Evolutionary conservation across 2,329 filamentous ascomycete genomes (phyloP).

Genomic region (Diaporthe ampelina): DNA sequence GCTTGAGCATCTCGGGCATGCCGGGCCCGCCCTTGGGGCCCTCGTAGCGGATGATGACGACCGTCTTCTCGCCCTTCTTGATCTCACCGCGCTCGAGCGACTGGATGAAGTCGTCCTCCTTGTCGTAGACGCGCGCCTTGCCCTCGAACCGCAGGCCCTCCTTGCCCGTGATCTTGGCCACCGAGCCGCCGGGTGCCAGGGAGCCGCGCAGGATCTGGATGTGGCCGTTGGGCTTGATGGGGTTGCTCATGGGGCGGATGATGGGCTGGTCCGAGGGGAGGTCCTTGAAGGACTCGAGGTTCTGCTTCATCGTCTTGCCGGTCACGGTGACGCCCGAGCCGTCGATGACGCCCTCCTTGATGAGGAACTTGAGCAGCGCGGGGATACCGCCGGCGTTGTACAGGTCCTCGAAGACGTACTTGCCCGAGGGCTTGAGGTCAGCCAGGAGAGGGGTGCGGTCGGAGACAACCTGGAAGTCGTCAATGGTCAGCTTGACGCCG

Average conservation of each 20-base stretch:
- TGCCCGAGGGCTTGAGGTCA: constrained; percentile 87
- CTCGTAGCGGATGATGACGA: constrained; percentile 92
- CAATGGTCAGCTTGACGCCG: constrained; percentile 84
- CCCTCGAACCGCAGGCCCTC: constrained; percentile 88
- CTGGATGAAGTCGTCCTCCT: constrained; percentile 83
- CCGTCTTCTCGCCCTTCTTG: constrained; percentile 88
- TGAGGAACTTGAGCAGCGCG: constrained; percentile 87
- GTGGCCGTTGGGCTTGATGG: constrained; percentile 89
- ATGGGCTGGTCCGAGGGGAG: constrained; percentile 84
- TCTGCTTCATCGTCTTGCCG: constrained; percentile 89
- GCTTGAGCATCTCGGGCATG: constrained; percentile 96
- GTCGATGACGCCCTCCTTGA: constrained; percentile 85
- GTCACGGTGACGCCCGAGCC: constrained; percentile 87
- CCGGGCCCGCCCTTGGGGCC: constrained; percentile 93
- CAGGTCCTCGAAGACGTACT: constrained; percentile 87
- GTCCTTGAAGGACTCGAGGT: constrained; percentile 80
- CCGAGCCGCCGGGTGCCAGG: constrained; percentile 86
- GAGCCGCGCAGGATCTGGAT: constrained; percentile 90
- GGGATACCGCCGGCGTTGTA: constrained; percentile 91
- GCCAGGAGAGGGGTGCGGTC: constrained; percentile 85
- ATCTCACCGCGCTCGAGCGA: constrained; percentile 84
- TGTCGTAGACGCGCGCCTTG: constrained; percentile 86
- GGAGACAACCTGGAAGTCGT: constrained; percentile 88
- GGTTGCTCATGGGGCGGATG: constrained; percentile 84
- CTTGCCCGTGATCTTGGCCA: constrained; percentile 95